Conservation (phyloP, 305 asterid genomes). For the Rubia peregrina region DNA sequence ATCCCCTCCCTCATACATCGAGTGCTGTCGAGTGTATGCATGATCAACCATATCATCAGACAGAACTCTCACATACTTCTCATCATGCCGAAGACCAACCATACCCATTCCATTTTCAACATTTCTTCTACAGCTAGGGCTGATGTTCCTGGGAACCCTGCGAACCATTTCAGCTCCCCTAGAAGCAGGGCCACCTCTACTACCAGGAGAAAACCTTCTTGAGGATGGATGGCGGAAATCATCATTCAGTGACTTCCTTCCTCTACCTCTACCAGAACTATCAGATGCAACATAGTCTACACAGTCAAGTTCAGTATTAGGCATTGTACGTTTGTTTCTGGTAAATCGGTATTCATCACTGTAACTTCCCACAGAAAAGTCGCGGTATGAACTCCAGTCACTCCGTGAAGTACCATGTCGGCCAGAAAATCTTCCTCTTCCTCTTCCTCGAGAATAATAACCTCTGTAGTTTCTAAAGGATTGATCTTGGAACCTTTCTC, state of each 20-base stretch:
- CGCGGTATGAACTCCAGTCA: slow-evolving; percentile 58
- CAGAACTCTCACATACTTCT: slow-evolving; percentile 46
- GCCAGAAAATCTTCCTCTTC: slow-evolving; percentile 59
- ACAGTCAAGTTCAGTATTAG: slow-evolving; percentile 42
- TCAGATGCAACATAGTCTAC: slow-evolving; percentile 46
- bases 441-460: slow-evolving; percentile 41
- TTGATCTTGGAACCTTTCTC: slow-evolving; percentile 43
- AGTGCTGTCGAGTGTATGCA: slow-evolving; percentile 35
- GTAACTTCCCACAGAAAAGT: slow-evolving; percentile 41
- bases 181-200: slow-evolving; percentile 38
- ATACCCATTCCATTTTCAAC: slow-evolving; percentile 36
- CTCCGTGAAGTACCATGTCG: slow-evolving; percentile 36
- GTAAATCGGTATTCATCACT: slow-evolving; percentile 40
- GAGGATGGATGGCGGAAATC: slow-evolving; percentile 44
- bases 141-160: slow-evolving; percentile 45
- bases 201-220: slow-evolving; percentile 49
- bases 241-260: slow-evolving; percentile 43
- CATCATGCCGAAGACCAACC: slow-evolving; percentile 35
- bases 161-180: slow-evolving; percentile 40
- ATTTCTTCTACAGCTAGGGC: slow-evolving; percentile 38
- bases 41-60: slow-evolving; percentile 47
- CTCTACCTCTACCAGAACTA: slow-evolving; percentile 35
- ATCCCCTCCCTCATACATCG: slow-evolving; percentile 43
- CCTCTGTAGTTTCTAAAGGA: slow-evolving; percentile 46
- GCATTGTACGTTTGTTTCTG: slow-evolving; percentile 40